Evolutionary conservation across 495 filamentous ascomycete genomes (phyloP), one percentile per base, ranked within the genome.

Genomic region (Aspergillus leporis): DNA sequence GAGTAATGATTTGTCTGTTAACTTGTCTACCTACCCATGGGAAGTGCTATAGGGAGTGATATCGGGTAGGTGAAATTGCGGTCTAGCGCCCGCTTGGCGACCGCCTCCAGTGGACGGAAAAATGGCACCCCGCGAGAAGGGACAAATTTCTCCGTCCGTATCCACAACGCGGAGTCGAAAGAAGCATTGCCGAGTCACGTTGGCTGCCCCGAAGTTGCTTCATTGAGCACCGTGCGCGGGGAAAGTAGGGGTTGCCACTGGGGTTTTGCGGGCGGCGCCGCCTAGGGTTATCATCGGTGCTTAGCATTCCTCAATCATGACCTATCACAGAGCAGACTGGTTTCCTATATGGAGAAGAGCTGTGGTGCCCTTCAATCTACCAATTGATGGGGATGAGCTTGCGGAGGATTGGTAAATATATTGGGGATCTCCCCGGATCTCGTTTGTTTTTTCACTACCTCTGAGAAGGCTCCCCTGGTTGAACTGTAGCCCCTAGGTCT

Each of bases 111-210:
- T 55, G 53, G 53, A 55, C 53, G 53, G 53, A 55, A 55, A 55
- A 55, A 46, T 46, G 28, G 9, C 19, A 25, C 36, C 23, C 40
- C 53, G 19, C 53, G n/a, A 25, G 28, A 21, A 18, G 18, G 14
- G 23, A 7, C 25, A 14, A 56, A 56, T 56, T 56, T 56, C 41
- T 56, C 53, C 53, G 53, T 56, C 41, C 53, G 53, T 56, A 56
- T 22, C 53, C 53, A 56, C 53, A 13, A 5, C 41, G n/a, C 16
- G 41, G 34, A 23, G 3, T 40, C 28, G 25, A 48, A 56, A 56
- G 53, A 56, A 56, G 53, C 53, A 56, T 56, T 48, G 53, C 41
- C 53, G 53, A 56, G 52, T 53, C 51, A 22, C 9, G 10, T 32
- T 53, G 16, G 14, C 21, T n/a, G 9, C 51, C 51, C 25, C 51